Evolutionary conservation across 1,139 yeast genomes (phyloP).

Genomic region (Debaryomyces nepalensis): DNA sequence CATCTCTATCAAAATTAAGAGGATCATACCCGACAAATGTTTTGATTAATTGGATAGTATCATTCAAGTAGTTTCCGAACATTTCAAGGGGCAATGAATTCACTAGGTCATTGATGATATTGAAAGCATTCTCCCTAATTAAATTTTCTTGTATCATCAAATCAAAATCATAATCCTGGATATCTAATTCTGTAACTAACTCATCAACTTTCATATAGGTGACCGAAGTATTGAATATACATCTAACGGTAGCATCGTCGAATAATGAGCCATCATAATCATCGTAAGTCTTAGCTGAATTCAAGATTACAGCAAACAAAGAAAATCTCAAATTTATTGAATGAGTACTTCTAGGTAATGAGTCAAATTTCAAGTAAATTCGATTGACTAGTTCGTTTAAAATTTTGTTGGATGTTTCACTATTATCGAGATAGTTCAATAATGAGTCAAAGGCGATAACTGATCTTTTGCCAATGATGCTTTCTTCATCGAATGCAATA

Average conservation of each 20-base stretch:
- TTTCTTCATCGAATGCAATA: slow-evolving; percentile 47
- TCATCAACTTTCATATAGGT: slow-evolving; percentile 32
- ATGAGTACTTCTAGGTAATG: not conserved
- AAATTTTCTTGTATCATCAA: slow-evolving; percentile 37
- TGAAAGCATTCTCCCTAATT: slow-evolving; percentile 53
- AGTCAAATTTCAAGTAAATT: slow-evolving; percentile 10
- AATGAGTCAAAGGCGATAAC: slow-evolving; percentile 59
- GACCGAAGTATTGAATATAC: slow-evolving; percentile 27
- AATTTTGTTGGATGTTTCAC: slow-evolving; percentile 19
- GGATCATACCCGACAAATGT: slow-evolving; percentile 63
- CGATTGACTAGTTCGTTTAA: slow-evolving; percentile 14
- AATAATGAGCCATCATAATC: slow-evolving; percentile 14
- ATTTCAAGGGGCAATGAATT: slow-evolving; percentile 24
- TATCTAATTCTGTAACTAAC: slow-evolving; percentile 38
- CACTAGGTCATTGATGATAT: slow-evolving; percentile 40
- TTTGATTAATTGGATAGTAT: slow-evolving; percentile 38
- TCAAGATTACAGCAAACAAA: slow-evolving; percentile 17
- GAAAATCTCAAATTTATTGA: slow-evolving; percentile 13
- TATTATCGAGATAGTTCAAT: slow-evolving; percentile 34
- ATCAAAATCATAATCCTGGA: slow-evolving; percentile 53
- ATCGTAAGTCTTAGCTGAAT: slow-evolving; percentile 23
- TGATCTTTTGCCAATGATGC: slow-evolving; percentile 57
- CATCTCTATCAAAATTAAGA: slow-evolving; percentile 38
- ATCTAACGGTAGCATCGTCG: slow-evolving; percentile 11
- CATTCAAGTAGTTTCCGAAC: slow-evolving; percentile 27